Conservation (phyloP, 129 eudicot species). For the Cynara cardunculus region DNA sequence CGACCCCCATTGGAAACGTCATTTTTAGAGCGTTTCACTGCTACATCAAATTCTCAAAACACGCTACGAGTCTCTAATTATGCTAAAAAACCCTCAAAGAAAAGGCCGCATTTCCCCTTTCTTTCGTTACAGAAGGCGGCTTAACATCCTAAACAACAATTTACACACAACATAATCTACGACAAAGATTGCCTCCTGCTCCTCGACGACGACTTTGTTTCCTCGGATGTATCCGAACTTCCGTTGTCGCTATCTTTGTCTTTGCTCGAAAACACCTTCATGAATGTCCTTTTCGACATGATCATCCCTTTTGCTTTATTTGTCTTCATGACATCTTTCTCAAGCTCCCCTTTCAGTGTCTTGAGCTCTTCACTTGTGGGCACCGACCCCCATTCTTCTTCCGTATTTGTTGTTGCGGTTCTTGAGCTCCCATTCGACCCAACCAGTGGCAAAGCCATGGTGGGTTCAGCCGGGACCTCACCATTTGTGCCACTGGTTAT, state of each 20-base stretch:
- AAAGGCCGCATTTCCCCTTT: not conserved
- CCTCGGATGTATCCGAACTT: slow-evolving; percentile 90
- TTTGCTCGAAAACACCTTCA: slow-evolving; percentile 78
- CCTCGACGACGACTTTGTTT: slow-evolving; percentile 57
- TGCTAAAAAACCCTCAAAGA: slow-evolving; percentile 6
- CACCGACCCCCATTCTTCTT: slow-evolving; percentile 74
- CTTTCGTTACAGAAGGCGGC: slow-evolving; percentile 7
- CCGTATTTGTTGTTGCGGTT: slow-evolving; percentile 69
- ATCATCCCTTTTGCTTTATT: slow-evolving; percentile 47
- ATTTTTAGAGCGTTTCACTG: not conserved
- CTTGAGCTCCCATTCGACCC: slow-evolving; percentile 79
- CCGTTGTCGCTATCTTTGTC: slow-evolving; percentile 67
- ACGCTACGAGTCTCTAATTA: slow-evolving; percentile 9
- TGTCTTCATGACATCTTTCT: slow-evolving; percentile 6
- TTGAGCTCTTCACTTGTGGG: slow-evolving; percentile 68
- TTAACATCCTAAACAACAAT: slow-evolving; percentile 29
- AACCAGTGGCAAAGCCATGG: slow-evolving; percentile 33
- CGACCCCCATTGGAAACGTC: not conserved
- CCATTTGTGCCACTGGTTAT: slow-evolving; percentile 32
- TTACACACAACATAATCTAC: slow-evolving; percentile 26
- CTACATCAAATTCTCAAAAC: slow-evolving; percentile 22
- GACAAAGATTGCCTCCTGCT: slow-evolving; percentile 63
- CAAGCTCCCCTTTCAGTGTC: slow-evolving; percentile 63
- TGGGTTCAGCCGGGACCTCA: slow-evolving; percentile 44
- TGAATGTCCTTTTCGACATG: slow-evolving; percentile 55